Percentiles rank a stretch among this genome's conserved stretches.
These are phyloP conservation scores for Coniochaeta ligniaria DNA, from an alignment of 2,329 filamentous ascomycete genomes.

Conservation along the genomic window DNA sequence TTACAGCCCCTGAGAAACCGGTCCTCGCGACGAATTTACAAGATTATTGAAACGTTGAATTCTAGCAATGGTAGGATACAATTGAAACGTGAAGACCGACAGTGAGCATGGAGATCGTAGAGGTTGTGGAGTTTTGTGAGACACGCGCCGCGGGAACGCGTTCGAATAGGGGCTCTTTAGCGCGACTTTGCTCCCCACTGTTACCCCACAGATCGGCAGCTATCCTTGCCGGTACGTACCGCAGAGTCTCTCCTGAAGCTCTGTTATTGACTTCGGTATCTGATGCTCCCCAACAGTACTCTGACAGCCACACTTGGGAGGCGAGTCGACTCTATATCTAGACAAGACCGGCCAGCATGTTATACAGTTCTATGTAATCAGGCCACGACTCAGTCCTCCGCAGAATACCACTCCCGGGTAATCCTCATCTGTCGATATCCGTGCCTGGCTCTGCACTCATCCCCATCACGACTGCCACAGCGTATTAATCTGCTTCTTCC, in stretches of 20 bases:
- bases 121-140: neutral
- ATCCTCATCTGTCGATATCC: neutral
- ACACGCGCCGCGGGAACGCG: neutral
- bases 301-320: too few species aligned
- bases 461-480: slow-evolving; percentile 17
- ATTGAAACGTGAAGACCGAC: neutral
- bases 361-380: neutral
- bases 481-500: slow-evolving; percentile 41
- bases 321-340: too few species aligned
- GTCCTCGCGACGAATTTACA: neutral
- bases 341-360: neutral
- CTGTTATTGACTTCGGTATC: too few species aligned
- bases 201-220: neutral
- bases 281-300: too few species aligned
- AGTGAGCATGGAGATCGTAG: neutral
- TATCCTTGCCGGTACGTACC: neutral
- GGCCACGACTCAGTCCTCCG: neutral
- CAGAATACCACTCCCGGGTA: neutral
- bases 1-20: neutral
- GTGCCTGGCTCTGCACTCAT: neutral
- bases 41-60: neutral
- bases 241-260: too few species aligned
- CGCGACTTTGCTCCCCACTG: neutral
- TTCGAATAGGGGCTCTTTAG: neutral
- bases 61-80: neutral